Evolutionary conservation across 768 basidiomycete genomes (phyloP), one percentile per base, ranked within the genome.

Genomic region (Leucogyrophana mollusca): DNA sequence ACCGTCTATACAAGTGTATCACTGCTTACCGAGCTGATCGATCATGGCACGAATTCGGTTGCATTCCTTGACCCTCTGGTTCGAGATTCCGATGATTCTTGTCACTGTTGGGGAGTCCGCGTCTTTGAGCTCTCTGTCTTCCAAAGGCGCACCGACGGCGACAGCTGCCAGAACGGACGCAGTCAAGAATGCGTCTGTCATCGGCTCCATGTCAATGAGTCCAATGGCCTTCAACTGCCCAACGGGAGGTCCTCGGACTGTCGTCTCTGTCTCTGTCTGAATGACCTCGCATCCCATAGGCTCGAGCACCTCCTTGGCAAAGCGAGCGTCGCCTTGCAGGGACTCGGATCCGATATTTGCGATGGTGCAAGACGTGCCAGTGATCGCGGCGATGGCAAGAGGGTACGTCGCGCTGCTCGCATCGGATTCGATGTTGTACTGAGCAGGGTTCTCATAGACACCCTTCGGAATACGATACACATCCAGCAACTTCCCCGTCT

Each of bases 111-210:
- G 57, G 50, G 4, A 51, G 32, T 47, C 59, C 13, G 53, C 66
- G 47, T 60, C 70, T 32, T 52, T 42, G 4, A 77, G 63, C 17
- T 63, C 56, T 53, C 82, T 80, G 9, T 80, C 82, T 33, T 66
- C 64, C 0, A 82, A 72, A 0, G 74, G 66, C 8, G 72, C 61
- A 2, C 50, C 46, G 10, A 64, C 66, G 2, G 85, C 84, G 17
- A 96, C 89, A 45, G 96, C 95, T 43, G 92, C 94, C 16, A 99
- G 71, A 7, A 87, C 94, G 9, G 83, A 88, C 8, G 96, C 95
- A 2, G 94, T 97, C 70, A 98, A 78, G 74, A 99, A 99, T 17
- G 95, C 96, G 64, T 99, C 96, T 6, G 96, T 99, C 96, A 99
- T 98, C n/a, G 87, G 85, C 66, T 96, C 93, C 96, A 98, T 98